Evolutionary conservation across 106 monocot species (phyloP).

Genomic region (Allium fistulosum): DNA sequence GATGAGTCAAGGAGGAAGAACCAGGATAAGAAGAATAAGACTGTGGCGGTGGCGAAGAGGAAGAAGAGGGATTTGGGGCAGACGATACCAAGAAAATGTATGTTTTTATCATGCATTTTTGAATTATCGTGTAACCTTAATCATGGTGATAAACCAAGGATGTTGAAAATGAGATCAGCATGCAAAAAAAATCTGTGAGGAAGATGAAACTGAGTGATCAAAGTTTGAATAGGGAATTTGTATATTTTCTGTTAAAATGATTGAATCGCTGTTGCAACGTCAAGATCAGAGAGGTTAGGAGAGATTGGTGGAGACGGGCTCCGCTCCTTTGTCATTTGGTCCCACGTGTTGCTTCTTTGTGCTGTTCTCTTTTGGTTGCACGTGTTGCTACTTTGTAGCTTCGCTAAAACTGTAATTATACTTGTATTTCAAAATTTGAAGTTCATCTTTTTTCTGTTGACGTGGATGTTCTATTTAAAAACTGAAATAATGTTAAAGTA

Average conservation of each 20-base stretch:
- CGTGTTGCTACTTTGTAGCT: no score
- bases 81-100: background rate
- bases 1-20: slow-evolving; percentile 35
- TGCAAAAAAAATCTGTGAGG: background rate
- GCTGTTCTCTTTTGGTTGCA: no score
- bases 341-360: no score
- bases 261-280: background rate
- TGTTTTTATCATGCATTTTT: slow-evolving; percentile 12
- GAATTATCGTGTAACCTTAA: background rate
- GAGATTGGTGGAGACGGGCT: background rate
- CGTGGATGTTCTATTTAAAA: no score
- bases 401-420: no score
- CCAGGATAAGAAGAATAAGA: slow-evolving; percentile 31
- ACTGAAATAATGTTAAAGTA: no score
- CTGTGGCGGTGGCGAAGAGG: slow-evolving; percentile 17
- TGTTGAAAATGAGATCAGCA: background rate
- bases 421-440: no score
- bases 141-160: no score
- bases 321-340: background rate
- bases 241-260: no score
- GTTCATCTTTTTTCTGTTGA: no score
- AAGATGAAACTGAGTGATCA: background rate
- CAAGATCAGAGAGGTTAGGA: background rate
- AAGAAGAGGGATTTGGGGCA: slow-evolving; percentile 23
- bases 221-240: no score